phyloP scores from a whole-genome alignment of 495 filamentous ascomycete genomes.

The Tuber calosporum region DNA sequence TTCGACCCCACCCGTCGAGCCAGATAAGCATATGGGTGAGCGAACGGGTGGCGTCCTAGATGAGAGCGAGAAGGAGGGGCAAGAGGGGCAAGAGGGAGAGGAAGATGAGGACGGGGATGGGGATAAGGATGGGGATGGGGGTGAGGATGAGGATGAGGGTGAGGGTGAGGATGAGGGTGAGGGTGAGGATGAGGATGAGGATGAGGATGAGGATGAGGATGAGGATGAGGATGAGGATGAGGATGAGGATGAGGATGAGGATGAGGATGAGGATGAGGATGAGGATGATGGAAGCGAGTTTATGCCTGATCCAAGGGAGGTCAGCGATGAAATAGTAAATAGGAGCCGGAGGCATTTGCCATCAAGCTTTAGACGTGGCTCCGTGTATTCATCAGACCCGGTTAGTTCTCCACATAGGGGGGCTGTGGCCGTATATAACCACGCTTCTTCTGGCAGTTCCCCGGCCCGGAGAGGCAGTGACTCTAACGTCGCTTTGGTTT shows the following conservation, averaged over 20 bases:
- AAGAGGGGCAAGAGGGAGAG: neutral
- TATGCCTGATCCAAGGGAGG: neutral
- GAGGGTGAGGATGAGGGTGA: neutral
- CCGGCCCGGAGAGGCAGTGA: neutral
- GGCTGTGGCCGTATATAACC: neutral
- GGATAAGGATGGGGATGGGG: neutral
- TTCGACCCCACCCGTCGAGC: neutral
- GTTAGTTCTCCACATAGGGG: neutral
- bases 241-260: neutral
- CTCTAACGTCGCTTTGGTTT: neutral
- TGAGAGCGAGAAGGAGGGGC: neutral
- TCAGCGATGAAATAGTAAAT: neutral
- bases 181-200: neutral
- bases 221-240: slow-evolving; percentile 11
- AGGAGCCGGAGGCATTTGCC: slow-evolving; percentile 1
- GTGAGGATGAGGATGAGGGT: slow-evolving; percentile 15
- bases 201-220: slow-evolving; percentile 13
- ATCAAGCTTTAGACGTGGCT: neutral
- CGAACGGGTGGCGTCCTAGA: neutral
- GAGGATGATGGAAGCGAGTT: neutral
- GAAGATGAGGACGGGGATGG: slow-evolving; percentile 10
- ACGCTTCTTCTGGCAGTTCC: neutral
- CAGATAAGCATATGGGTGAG: neutral
- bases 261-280: neutral
- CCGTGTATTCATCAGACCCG: neutral